Percentiles rank a stretch among this genome's conserved stretches.
Evolutionary conservation across 208 protist species (phyloP).

Genomic region (Crithidia acanthocephali): DNA sequence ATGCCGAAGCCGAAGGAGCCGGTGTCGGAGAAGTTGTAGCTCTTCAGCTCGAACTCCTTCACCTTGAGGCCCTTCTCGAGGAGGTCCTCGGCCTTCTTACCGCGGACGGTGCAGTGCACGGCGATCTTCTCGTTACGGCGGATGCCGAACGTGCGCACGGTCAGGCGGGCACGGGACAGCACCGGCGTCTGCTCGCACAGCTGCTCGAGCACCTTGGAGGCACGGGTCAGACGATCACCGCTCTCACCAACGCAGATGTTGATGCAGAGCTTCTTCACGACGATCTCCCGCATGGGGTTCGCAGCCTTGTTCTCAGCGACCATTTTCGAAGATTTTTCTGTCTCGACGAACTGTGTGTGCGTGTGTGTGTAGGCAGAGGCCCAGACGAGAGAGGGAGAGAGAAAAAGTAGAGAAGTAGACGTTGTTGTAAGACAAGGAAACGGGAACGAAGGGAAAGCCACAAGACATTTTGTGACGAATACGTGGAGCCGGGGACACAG

Average conservation of each 20-base stretch:
- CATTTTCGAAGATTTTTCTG: constrained; percentile 47
- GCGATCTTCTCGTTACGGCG: constrained; percentile 99
- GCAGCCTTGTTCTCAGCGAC: constrained; percentile 86
- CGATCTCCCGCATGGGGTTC: constrained; percentile 98
- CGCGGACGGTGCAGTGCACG: constrained; percentile 98
- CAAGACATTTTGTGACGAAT: too few relatives aligned
- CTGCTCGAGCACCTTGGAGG: constrained; percentile 99
- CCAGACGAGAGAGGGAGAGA: constrained; percentile 11
- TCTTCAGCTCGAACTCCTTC: constrained; percentile 99
- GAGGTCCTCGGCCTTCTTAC: constrained; percentile 99
- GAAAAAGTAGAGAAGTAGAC: not conserved
- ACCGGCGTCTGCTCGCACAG: constrained; percentile 99
- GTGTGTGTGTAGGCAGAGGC: too few relatives aligned
- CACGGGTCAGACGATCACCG: constrained; percentile 98
- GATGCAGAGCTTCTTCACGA: constrained; percentile 99
- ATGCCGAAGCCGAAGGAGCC: constrained; percentile 99
- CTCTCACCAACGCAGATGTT: constrained; percentile 99
- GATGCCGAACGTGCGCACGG: constrained; percentile 99
- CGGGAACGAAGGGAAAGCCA: too few relatives aligned
- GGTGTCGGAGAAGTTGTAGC: constrained; percentile 96
- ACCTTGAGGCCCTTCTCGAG: constrained; percentile 99
- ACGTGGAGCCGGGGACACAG: too few relatives aligned
- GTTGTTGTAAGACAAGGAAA: not conserved
- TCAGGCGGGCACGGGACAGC: constrained; percentile 97
- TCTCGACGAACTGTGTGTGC: constrained; percentile 29